Evolutionary conservation across 768 basidiomycete genomes (phyloP).

Genomic region (Suillus subaureus): DNA sequence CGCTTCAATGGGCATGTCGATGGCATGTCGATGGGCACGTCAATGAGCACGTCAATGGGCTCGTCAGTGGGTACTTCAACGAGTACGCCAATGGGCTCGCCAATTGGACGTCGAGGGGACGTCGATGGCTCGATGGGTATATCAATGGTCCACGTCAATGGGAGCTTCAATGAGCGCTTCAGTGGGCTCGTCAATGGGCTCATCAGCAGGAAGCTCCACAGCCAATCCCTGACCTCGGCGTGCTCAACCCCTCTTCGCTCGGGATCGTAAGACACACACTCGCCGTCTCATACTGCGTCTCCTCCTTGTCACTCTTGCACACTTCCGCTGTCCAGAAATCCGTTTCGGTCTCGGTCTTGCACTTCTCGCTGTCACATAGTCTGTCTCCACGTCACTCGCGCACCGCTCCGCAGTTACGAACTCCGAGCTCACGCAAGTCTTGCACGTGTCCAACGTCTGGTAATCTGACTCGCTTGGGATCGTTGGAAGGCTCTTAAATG

Average conservation of each 20-base stretch:
- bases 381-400: conserved; percentile 41
- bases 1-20: no score
- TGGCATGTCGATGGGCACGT: neutral
- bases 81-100: neutral
- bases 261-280: conserved; percentile 39
- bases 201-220: conserved; percentile 27
- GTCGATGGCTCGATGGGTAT: neutral
- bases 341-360: conserved; percentile 44
- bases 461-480: conserved; percentile 59
- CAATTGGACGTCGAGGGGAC: no score
- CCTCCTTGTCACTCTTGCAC: conserved; percentile 35
- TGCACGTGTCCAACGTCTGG: conserved; percentile 44
- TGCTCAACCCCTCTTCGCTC: conserved; percentile 30
- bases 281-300: conserved; percentile 53
- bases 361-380: conserved; percentile 55
- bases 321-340: conserved; percentile 51
- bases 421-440: conserved; percentile 43
- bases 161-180: no score
- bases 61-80: no score
- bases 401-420: conserved; percentile 54
- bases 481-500: conserved; percentile 59
- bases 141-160: neutral
- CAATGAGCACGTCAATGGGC: neutral
- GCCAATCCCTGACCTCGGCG: conserved; percentile 41
- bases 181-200: neutral